Base-by-base conservation (phyloP, 2,329 filamentous ascomycete species). In the Cladosporium austrohemisphaericum region DNA sequence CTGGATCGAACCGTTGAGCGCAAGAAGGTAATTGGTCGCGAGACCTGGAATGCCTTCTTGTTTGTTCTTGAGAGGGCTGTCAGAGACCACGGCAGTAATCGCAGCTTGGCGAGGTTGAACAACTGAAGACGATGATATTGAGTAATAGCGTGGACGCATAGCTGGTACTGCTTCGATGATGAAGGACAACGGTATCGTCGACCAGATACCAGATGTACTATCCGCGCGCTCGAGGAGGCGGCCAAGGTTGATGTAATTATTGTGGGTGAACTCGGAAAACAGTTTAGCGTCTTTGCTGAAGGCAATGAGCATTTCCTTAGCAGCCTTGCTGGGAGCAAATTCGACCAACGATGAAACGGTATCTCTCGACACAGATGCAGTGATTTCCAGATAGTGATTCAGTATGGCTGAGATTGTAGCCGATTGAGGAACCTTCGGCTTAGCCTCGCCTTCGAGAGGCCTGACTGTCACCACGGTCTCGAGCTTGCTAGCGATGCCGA, bases 371-470 rank as follows among this genome's bases (percentile, higher is more conserved):
- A 83, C 83, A 0, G 83, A 83, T 55, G 86, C 77, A 2, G 76
- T 77, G 3, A 90, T 73, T 65, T 90, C 86, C 2, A 89, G 80
- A 51, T 87, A 87, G 0, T 80, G 79, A 1, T 78, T 76, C 1
- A 90, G 71, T 0, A 90, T 70, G 48, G 82, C 0, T 88, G 70
- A 72, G 0, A 81, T 81, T 65, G 4, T 65, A 61, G 53, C 77
- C 68, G 3, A 73, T 63, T 46, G 22, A 9, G 43, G 22, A 14
- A 46, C 22, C 22, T 36, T 46, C 10, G 23, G 31, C 22, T 26
- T 36, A 31, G 65, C 68, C 32, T 59, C 54, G 7, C 54, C 60
- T 36, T 64, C 64, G 14, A 61, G 53, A 13, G 60, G 58, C 18
- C 54, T 60, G 25, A 71, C 52, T 2, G 57, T 60, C 23, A 71